Evolutionary conservation across 345 rosid species (phyloP), one percentile per base, ranked within the genome.

Genomic region (Geranium brycei): DNA sequence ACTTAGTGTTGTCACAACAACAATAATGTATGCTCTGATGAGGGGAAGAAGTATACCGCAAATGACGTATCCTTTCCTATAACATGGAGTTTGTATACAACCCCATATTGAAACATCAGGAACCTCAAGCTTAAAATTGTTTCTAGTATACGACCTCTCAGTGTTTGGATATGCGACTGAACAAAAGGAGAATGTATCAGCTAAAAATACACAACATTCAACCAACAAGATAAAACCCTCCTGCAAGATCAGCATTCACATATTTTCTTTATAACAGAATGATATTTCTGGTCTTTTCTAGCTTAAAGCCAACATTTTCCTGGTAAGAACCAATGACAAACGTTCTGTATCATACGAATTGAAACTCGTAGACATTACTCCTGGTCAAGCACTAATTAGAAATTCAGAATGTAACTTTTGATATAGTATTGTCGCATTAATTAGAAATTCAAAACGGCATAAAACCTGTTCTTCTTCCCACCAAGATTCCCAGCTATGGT

Each of bases 401-500:
- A 35, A 35, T 35, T 35, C 7, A 47, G 14, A 13, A 47, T 47
- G 11, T 5, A 38, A 10, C 6, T 47, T 47, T 6, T 47, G 7
- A 47, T 47, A 47, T 8, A 15, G 7, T 7, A 8, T 47, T 47
- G 53, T 13, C 10, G 12, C 53, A 7, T 2, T 47, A 47, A 47
- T 47, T 47, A 47, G 53, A 47, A 47, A 47, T 47, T 13, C 3
- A 11, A 13, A 47, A 47, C 11, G 53, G 7, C 53, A 47, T 11
- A 47, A 68, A 70, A 88, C 99, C 97, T 90, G 99, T 62, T 93
- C 97, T 75, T 93, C 99, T 31, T 88, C 88, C 97, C 99, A 93
- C 99, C 99, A 93, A 53, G 96, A 82, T 76, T 93, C 99, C 99
- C 99, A 93, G 81, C 97, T 93, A 65, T 80, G 78, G 64, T 93